Evolutionary conservation across 164 flowering plant genomes (phyloP), one percentile per base, ranked within the genome.

Genomic region (Kalanchoe fedtschenkoi): DNA sequence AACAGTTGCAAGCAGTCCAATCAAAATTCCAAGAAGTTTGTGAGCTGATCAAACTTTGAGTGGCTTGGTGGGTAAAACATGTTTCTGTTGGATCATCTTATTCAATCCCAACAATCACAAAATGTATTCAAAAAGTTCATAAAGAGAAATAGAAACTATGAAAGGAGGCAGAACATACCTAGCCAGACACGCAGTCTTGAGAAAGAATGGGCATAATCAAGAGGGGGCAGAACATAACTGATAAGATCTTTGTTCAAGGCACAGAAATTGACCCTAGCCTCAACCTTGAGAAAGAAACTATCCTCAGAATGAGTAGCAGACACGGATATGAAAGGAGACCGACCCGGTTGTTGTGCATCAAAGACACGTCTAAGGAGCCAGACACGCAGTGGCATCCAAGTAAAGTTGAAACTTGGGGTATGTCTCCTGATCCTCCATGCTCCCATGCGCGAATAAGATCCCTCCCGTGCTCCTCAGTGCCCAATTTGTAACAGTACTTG

Each of bases 241-340:
- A 93, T 34, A 44, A 71, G 76, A 60, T 82, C 91, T 41, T 61
- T 68, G 59, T 58, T 85, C 3, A 64, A 62, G 63, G 97, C 96
- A 43, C 97, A 97, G 77, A 93, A 93, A 63, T 90, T 90, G 8
- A 93, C 81, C 60, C 98, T 83, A n/a, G 93, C 88, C 2, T 92
- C 86, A 56, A 93, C 92, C 42, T 75, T 75, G 55, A 93, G 76
- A 73, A 72, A 93, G 74, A 83, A 93, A 62, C 61, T 55, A 65
- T 88, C 88, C 71, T 93, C 98, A 60, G 62, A 90, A 69, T 90
- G 91, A 1, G 97, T 89, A 30, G 89, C 84, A 78, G 89, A 89
- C 92, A 93, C 84, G 0, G 97, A 88, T 38, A 93, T 86, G 67
- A 93, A 93, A 24, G 97, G 96, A 70, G 80, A 78, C n/a, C n/a